Percentiles rank a stretch among this genome's conserved stretches.
Conservation (phyloP, 78 protist species). For the Dictyostelium purpureum region DNA sequence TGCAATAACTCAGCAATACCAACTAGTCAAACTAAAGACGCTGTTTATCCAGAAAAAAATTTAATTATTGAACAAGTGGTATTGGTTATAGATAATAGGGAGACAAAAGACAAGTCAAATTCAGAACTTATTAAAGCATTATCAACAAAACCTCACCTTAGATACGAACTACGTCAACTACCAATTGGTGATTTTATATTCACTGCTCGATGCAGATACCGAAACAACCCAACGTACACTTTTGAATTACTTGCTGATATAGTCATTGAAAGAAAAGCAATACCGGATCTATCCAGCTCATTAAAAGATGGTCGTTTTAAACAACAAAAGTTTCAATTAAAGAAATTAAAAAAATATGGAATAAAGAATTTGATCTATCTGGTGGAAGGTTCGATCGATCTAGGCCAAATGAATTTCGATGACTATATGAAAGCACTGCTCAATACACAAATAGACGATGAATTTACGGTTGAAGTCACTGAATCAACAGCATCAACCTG, state of each 20-base stretch:
- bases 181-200: constrained; percentile 26
- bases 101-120: constrained; percentile 15
- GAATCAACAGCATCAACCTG: background rate
- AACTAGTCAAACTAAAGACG: background rate
- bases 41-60: background rate
- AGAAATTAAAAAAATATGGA: background rate
- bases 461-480: background rate
- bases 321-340: constrained; percentile 41
- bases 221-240: background rate
- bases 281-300: constrained; percentile 4
- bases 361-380: constrained; percentile 27
- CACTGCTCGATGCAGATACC: background rate
- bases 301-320: constrained; percentile 51
- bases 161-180: background rate
- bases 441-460: background rate
- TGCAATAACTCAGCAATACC: background rate
- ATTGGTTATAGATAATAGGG: constrained; percentile 67
- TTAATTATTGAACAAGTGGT: background rate
- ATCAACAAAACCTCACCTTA: background rate
- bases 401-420: background rate
- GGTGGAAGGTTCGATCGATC: background rate
- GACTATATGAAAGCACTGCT: background rate
- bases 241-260: constrained; percentile 34
- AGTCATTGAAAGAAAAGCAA: constrained; percentile 10
- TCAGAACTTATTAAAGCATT: too few relatives aligned